Conservation (phyloP, 1,284 basidiomycete genomes). For the Tilletia setariae region DNA sequence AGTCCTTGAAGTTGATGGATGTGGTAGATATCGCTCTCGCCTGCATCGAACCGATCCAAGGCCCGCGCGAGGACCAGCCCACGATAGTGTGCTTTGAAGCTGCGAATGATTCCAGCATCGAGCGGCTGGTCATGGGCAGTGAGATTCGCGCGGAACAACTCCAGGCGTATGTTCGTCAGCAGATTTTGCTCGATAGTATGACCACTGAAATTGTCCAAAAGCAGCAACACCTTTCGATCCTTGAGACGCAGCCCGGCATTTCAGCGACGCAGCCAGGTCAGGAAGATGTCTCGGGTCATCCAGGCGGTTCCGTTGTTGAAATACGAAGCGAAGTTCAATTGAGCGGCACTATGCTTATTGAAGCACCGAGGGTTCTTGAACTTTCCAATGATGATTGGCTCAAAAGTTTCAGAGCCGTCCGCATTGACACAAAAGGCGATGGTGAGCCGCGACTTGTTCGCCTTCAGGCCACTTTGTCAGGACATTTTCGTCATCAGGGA, state of each 20-base stretch:
- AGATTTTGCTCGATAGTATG: constrained; percentile 42
- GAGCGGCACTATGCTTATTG: background rate
- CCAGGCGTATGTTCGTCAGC: constrained; percentile 42
- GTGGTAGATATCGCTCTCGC: constrained; percentile 54
- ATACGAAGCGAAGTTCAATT: background rate
- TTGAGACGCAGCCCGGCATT: constrained; percentile 13
- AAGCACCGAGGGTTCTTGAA: background rate
- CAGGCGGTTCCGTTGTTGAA: background rate
- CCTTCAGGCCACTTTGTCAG: too few species aligned
- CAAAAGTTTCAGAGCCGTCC: background rate
- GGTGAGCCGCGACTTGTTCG: too few species aligned
- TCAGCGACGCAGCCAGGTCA: background rate
- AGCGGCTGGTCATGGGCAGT: constrained; percentile 49
- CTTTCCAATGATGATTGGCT: background rate
- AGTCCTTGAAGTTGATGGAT: constrained; percentile 55
- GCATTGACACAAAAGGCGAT: background rate
- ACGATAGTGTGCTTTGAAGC: constrained; percentile 54
- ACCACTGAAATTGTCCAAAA: constrained; percentile 54
- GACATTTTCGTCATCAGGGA: too few species aligned
- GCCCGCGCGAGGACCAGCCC: background rate
- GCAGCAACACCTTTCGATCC: constrained; percentile 44
- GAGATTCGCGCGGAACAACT: constrained; percentile 52
- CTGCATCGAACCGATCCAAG: constrained; percentile 32
- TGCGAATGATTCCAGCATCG: constrained; percentile 54
- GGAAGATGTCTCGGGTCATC: background rate